phyloP scores from a whole-genome alignment of 2,329 filamentous ascomycete genomes.

The Hysterium pulicare region DNA sequence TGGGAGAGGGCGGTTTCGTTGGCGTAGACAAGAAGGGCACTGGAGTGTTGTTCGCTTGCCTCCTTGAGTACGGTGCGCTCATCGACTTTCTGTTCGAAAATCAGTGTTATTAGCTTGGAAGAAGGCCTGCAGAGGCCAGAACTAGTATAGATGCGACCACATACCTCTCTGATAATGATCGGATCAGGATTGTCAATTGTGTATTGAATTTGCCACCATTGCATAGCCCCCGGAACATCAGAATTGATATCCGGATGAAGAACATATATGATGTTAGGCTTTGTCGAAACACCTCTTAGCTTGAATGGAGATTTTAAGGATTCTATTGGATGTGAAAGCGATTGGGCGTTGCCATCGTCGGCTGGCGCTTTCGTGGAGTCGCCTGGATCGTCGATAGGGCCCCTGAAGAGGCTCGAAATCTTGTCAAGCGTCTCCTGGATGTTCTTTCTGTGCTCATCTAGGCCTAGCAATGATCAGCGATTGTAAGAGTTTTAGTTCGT shows the following conservation, averaged over 20 bases:
- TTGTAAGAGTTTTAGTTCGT: neutral
- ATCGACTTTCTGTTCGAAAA: slow-evolving; percentile 37
- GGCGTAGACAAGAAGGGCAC: slow-evolving; percentile 58
- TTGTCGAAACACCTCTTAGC: slow-evolving; percentile 57
- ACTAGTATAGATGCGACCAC: slow-evolving; percentile 22
- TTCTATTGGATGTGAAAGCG: slow-evolving; percentile 2
- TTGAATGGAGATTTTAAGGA: slow-evolving; percentile 47
- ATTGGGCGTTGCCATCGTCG: slow-evolving; percentile 29
- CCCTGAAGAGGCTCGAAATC: slow-evolving; percentile 47
- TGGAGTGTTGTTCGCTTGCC: slow-evolving; percentile 50
- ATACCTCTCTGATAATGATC: slow-evolving; percentile 1
- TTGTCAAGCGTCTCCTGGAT: slow-evolving; percentile 40
- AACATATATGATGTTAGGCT: slow-evolving; percentile 56
- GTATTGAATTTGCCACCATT: slow-evolving; percentile 39
- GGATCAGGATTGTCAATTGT: slow-evolving; percentile 18
- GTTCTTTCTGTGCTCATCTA: slow-evolving; percentile 43
- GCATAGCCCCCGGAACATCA: slow-evolving; percentile 14
- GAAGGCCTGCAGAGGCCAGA: slow-evolving; percentile 33
- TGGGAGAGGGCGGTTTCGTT: slow-evolving; percentile 40
- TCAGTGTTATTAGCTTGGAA: slow-evolving; percentile 11
- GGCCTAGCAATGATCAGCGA: slow-evolving; percentile 29
- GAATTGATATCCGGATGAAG: slow-evolving; percentile 38
- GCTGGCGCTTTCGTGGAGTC: slow-evolving; percentile 26
- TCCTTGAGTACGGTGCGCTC: slow-evolving; percentile 55
- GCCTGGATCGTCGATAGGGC: slow-evolving; percentile 37